Conservation (phyloP, 148 eudicot species). For the Chenopodium formosanum region DNA sequence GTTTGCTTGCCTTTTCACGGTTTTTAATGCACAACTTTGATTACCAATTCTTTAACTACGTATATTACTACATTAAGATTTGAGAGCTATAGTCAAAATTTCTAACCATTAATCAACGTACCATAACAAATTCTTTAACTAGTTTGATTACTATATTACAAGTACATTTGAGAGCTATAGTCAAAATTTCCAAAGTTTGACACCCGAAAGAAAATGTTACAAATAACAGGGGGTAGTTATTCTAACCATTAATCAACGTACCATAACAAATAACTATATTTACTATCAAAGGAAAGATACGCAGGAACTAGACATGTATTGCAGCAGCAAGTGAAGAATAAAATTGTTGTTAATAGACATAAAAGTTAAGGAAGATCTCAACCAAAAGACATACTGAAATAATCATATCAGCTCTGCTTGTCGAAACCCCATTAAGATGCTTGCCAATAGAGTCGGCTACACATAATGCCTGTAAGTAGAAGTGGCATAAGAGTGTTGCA, state of each 20-base stretch:
- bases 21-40: background rate
- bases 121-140: no score
- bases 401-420: conserved; percentile 89
- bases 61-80: background rate
- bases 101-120: no score
- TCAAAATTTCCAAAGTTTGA: background rate
- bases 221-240: background rate
- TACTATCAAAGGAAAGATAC: background rate
- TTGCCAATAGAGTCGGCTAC: conserved; percentile 46
- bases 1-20: background rate
- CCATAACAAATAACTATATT: background rate
- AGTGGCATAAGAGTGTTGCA: background rate
- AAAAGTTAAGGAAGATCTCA: conserved; percentile 1
- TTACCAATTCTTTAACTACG: background rate
- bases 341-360: background rate
- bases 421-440: conserved; percentile 80
- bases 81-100: no score
- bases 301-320: background rate
- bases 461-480: conserved; percentile 73
- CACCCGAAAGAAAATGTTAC: background rate
- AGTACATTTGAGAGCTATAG: no score
- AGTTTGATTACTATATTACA: no score
- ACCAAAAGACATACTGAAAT: conserved; percentile 61
- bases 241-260: background rate
- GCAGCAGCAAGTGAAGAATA: background rate